These are phyloP conservation scores for Pseudogymnoascus sp. DNA, from an alignment of 2,329 filamentous ascomycete species.

Conservation along the genomic window DNA sequence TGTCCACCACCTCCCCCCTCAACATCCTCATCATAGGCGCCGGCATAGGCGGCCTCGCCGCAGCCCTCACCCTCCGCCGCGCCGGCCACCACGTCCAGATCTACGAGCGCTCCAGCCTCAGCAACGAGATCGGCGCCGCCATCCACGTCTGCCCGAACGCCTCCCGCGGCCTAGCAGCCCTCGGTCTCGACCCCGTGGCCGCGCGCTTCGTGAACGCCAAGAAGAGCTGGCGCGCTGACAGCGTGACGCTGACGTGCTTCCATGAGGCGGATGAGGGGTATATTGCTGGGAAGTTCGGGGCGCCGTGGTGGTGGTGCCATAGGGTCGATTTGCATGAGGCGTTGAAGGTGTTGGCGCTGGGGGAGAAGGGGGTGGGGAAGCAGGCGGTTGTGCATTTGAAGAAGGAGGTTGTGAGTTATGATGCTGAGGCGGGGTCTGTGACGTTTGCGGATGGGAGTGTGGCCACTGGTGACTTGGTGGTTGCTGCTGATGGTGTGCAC, in stretches of 20 bases:
- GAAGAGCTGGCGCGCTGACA: conserved; percentile 14
- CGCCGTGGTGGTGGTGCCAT: conserved; percentile 25
- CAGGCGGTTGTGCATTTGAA: conserved; percentile 21
- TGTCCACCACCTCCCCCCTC: conserved; percentile 11
- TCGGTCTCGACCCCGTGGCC: conserved; percentile 29
- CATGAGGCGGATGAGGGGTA: conserved; percentile 13
- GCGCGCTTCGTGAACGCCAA: conserved; percentile 21
- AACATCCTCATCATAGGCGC: conserved; percentile 26
- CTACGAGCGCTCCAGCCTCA: conserved; percentile 27
- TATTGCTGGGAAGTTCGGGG: conserved; percentile 16
- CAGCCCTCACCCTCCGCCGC: conserved; percentile 26
- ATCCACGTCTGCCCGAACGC: conserved; percentile 35
- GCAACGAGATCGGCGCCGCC: conserved; percentile 36
- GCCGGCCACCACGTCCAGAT: conserved; percentile 25
- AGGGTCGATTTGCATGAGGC: conserved; percentile 34
- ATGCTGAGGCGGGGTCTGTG: conserved; percentile 18
- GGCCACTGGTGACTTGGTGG: conserved; percentile 32
- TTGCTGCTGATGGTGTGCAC: conserved; percentile 35
- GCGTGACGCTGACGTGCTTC: conserved; percentile 13
- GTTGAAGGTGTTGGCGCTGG: conserved; percentile 28
- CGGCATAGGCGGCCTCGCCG: conserved; percentile 28
- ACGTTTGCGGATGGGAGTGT: conserved; percentile 24
- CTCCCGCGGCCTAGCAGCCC: conserved; percentile 27
- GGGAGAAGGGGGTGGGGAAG: conserved; percentile 18
- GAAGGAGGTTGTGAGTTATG: conserved; percentile 14